Base-by-base conservation (phyloP, 1,139 yeast genomes). In the Suhomyces bolitotheri region DNA sequence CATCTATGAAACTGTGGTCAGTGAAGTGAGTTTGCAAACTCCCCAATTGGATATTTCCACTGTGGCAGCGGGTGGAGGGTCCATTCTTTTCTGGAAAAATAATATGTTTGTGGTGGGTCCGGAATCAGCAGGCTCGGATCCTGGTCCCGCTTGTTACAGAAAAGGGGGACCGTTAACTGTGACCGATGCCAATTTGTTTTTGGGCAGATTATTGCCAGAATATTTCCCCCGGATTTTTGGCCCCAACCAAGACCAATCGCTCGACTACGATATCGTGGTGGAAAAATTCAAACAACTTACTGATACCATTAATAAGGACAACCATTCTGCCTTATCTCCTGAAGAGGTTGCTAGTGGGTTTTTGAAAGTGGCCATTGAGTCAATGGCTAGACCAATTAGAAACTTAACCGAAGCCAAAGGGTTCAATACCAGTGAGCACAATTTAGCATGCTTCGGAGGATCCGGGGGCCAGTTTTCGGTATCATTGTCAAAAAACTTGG, bases 31-130 rank as follows among this genome's bases (percentile, higher is more conserved):
- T 34, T 54, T 68, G 24, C 73, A 66, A 48, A 68, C 74, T 4
- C 75, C 75, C 3, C 75, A 69, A 45, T 54, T 69, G 36, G 73
- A 69, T 39, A 68, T 69, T 22, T 66, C 73, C 1, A 69, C 74
- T 1, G 75, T 69, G 14, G 75, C 75, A 10, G 75, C 75, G 8
- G 75, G 75, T 25, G 75, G 75, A 35, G 75, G 75, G 0, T 65
- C 71, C 1, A 66, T 66, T 60, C 51, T 69, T 22, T 67, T 67
- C 39, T 68, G 72, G 71, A 62, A 57, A 40, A 68, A 69, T 44
- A 71, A 71, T 1, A 66, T 69, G 62, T 69, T 69, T 49, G 73
- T 67, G 2, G 72, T 68, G 10, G 75, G 75, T 2, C 75, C 75
- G 1, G 73, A 69, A 45, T 64, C 70, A 12, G 75, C 75, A 9